Conservation (phyloP, 192 early-diverging fungal genomes). For the Helicostylum pulchrum region DNA sequence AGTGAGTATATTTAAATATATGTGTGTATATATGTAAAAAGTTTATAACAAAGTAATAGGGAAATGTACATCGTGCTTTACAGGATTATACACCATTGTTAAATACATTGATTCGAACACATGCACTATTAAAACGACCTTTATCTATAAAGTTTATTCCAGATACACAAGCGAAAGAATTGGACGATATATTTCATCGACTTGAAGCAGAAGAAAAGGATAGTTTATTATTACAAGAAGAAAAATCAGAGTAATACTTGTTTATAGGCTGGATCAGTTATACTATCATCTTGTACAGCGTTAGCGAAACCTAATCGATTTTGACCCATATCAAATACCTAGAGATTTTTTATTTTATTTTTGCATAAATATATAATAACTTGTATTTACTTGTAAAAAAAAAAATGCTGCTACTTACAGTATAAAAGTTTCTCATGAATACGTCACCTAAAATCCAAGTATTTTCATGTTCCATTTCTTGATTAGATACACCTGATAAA, state of each 20-base stretch:
- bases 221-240: neutral
- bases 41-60: slow-evolving; percentile 2
- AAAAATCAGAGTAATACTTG: neutral
- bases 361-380: neutral
- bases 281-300: neutral
- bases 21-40: neutral
- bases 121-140: slow-evolving; percentile 30
- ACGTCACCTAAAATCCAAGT: slow-evolving; percentile 30
- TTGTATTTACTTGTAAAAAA: neutral
- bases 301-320: slow-evolving; percentile 9
- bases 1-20: neutral
- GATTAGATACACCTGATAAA: slow-evolving; percentile 22
- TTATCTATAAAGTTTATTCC: slow-evolving; percentile 31
- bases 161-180: slow-evolving; percentile 25
- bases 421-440: slow-evolving; percentile 25
- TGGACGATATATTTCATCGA: slow-evolving; percentile 28
- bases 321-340: slow-evolving; percentile 15
- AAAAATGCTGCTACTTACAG: slow-evolving; percentile 32
- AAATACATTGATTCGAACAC: slow-evolving; percentile 14
- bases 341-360: neutral
- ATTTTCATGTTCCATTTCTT: slow-evolving; percentile 4
- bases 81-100: slow-evolving; percentile 15
- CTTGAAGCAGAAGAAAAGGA: slow-evolving; percentile 11
- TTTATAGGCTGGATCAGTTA: slow-evolving; percentile 15
- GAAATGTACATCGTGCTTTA: slow-evolving; percentile 21